Evolutionary conservation across 2,329 filamentous ascomycete species (phyloP), one percentile per base, ranked within the genome.

Genomic region (Dactylonectria estremocensis): DNA sequence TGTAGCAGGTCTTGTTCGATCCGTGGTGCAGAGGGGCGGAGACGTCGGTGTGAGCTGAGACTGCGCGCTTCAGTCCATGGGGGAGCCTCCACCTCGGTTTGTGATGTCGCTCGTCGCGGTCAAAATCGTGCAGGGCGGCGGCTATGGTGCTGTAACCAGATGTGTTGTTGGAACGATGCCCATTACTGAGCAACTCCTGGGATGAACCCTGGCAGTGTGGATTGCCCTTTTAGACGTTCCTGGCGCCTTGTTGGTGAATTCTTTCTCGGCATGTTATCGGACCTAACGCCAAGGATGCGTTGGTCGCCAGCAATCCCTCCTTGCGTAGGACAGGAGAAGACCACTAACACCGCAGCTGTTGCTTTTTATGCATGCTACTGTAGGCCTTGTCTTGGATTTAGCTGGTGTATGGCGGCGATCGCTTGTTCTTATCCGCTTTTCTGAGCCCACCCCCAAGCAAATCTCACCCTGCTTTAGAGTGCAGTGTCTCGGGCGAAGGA

Each of bases 11-110:
- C 54, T 71, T 60, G 60, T 69, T 60, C 66, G 67, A 63, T 66
- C 49, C 56, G 57, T 64, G 52, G 56, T 69, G 45, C 33, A 22
- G 61, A 56, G 53, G 45, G 40, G 56, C 46, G 40, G 48, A 61
- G 70, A 52, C 72, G 61, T 75, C 63, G 73, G 70, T 67, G 73
- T 75, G 67, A 66, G 54, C 65, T 69, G 66, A 65, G 62, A 37
- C 46, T 28, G 37, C n/a, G 31, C 37, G 16, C 24, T 31, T 46
- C 48, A 35, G 24, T 49, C 54, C 22, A 54, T 49, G 22, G n/a
- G 35, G 31, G 46, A 57, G 43, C 55, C 55, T 61, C 57, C 46
- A 46, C 64, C 58, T 49, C 37, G 55, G 59, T 57, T 49, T 58
- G 61, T 45, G 22, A 64, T 56, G 56, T 63, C 57, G 48, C 49